phyloP scores from a whole-genome alignment of 1,284 basidiomycete genomes.

The Ganoderma multipileum region DNA sequence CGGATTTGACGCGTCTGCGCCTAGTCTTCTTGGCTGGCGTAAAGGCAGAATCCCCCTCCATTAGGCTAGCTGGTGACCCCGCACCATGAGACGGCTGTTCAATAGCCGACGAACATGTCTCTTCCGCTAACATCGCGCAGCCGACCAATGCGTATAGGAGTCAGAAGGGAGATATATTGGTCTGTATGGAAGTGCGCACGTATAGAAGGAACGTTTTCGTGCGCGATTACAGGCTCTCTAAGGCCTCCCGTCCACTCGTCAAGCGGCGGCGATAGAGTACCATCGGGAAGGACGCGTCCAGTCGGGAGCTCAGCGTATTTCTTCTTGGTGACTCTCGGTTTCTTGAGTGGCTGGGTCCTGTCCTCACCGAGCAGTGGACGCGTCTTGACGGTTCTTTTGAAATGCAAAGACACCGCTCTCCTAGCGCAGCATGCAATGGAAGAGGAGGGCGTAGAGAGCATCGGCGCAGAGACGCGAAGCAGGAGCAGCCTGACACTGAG shows the following conservation, averaged over 20 bases:
- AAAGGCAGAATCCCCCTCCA: background rate
- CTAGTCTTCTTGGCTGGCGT: constrained; percentile 14
- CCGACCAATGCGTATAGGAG: background rate
- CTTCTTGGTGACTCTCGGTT: constrained; percentile 50
- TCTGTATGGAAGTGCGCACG: constrained; percentile 30
- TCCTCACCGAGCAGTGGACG: constrained; percentile 5
- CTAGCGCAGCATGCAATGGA: constrained; percentile 25
- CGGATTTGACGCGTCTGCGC: constrained; percentile 15
- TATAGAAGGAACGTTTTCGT: constrained; percentile 18
- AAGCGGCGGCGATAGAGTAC: constrained; percentile 39
- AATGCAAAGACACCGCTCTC: constrained; percentile 11
- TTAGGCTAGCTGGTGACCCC: background rate
- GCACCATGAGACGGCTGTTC: background rate
- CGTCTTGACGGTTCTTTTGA: constrained; percentile 8
- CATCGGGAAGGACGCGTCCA: constrained; percentile 48
- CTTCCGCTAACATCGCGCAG: background rate
- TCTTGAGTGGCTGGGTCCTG: constrained; percentile 10
- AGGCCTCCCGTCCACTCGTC: constrained; percentile 33
- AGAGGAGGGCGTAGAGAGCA: constrained; percentile 23
- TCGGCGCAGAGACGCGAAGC: constrained; percentile 21
- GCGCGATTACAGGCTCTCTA: constrained; percentile 19
- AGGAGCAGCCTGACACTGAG: constrained; percentile 3
- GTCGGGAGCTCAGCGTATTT: constrained; percentile 63
- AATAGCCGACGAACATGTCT: background rate
- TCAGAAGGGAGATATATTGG: constrained; percentile 19